A percentile compares a stretch with the other conserved stretches of the same genome.
Evolutionary conservation across 306 rosid species (phyloP).

Genomic region (Myrica gale): DNA sequence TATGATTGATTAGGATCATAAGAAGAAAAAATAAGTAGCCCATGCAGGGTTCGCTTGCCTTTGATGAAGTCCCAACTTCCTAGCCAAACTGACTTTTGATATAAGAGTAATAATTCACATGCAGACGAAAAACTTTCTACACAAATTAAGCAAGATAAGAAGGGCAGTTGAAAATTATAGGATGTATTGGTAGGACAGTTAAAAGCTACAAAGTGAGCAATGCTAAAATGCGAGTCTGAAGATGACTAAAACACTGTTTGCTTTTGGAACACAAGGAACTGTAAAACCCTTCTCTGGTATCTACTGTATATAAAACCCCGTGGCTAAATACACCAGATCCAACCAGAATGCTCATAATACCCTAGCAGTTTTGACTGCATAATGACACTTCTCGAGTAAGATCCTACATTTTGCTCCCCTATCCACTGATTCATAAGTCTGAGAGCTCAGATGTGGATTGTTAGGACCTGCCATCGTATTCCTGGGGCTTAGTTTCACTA

Average conservation of each 20-base stretch:
- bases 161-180: neutral
- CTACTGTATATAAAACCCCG: neutral
- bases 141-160: neutral
- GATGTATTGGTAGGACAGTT: neutral
- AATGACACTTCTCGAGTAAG: neutral
- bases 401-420: neutral
- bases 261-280: neutral
- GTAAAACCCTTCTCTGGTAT: neutral
- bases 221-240: neutral
- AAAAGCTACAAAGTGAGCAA: neutral
- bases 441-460: constrained; percentile 7
- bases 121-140: neutral
- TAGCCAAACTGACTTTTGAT: neutral
- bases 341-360: neutral
- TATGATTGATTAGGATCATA: neutral
- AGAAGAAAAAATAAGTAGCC: neutral
- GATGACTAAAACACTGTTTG: neutral
- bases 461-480: neutral
- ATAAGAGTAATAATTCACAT: neutral
- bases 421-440: constrained; percentile 10
- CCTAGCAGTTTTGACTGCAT: constrained; percentile 1
- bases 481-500: constrained; percentile 12
- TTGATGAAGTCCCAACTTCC: neutral
- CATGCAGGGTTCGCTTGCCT: neutral
- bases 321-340: neutral